Base-by-base conservation (phyloP, 169 alveolate species). In the Cyclospora cayetanensis region DNA sequence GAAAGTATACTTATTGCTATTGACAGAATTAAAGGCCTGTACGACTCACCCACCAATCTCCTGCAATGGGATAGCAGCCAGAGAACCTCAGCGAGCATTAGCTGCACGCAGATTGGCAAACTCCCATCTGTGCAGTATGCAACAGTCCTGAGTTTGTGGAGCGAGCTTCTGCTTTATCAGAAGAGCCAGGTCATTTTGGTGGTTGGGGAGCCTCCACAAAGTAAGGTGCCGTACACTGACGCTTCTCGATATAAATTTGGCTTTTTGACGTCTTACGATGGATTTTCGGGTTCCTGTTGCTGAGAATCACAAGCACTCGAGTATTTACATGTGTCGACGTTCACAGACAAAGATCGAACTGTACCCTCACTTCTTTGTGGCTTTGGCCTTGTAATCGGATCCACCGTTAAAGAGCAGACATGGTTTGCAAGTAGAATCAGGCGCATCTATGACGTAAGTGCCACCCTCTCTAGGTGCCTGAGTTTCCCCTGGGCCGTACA, bases 61-160 rank as follows among this genome's bases (percentile, higher is more conserved):
- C 37, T 77, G 2, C 87, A 65, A 11, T 77, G 87, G 87, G 87
- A 77, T 52, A 42, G 87, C 66, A 77, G 68, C 42, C 70, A 18
- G 63, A 77, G 34, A 68, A 27, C 68, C 29, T 77, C 87, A 29
- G 87, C 87, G 31, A 77, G 70, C 87, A 53, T 27, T 25, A 77
- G 87, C 66, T 77, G 87, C 87, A 43, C 39, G 42, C 87, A 43
- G 43, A 43, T 77, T 42, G 3, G 68, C 68, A 77, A 77, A 68
- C 87, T 77, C 2, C 87, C 87, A 43, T 68, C 87, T 2, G 87
- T 43, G 60, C 87, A 77, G 87, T 77, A 43, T 46, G 43, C 87
- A 65, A 77, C 87, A 2, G 87, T 52, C 2, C 68, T 77, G 42
- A 77, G 68, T 68, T 65, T 77, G 87, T 77, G 87, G 87, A 77